Percentiles rank a stretch among this genome's conserved stretches.
Evolutionary conservation across 2,329 filamentous ascomycete genomes (phyloP).

Genomic region (Dothistroma septosporum): DNA sequence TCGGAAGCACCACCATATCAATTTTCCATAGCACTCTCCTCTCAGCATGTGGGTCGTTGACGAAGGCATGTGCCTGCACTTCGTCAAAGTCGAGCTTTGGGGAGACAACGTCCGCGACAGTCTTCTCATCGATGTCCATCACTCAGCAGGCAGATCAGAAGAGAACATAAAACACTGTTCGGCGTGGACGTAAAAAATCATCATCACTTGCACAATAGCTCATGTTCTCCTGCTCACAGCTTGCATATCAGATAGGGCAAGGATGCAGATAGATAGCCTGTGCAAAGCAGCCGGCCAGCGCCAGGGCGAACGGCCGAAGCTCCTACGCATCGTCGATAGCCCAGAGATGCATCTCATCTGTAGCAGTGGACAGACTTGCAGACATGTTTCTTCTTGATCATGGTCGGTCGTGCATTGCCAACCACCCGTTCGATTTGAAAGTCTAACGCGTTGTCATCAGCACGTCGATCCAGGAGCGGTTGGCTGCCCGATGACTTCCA

Average conservation of each 20-base stretch:
- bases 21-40: constrained; percentile 18
- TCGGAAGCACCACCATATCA: constrained; percentile 19
- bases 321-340: neutral
- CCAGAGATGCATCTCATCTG: neutral
- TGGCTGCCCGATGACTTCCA: no score
- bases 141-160: neutral
- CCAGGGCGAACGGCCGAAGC: neutral
- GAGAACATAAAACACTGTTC: neutral
- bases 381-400: no score
- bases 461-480: neutral
- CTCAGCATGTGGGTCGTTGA: constrained; percentile 8
- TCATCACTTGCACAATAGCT: neutral
- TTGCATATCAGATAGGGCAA: constrained; percentile 6
- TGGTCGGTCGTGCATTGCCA: no score
- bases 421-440: no score
- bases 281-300: neutral
- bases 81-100: constrained; percentile 8
- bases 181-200: no score
- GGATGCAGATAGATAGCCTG: neutral
- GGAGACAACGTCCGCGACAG: neutral
- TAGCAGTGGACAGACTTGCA: neutral
- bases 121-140: constrained; percentile 10
- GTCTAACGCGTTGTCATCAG: no score
- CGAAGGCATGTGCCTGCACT: constrained; percentile 3
- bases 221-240: neutral